Evolutionary conservation across 352 stramenopile genomes (phyloP), one percentile per base, ranked within the genome.

Genomic region (Globisporangium spiculum): DNA sequence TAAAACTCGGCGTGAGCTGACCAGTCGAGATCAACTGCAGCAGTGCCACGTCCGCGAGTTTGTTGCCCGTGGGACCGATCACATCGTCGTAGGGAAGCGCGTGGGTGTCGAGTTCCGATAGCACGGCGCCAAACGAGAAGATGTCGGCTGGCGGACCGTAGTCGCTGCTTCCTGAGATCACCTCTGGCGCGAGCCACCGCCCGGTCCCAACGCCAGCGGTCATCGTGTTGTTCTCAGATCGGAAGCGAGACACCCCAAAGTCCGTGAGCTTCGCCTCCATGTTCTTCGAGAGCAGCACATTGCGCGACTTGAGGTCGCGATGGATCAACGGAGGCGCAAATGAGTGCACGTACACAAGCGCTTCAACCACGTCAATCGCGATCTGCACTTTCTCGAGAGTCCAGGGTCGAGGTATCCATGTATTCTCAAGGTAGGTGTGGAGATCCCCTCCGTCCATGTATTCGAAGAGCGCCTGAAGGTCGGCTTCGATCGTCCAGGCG

Each of bases 291-390:
- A 89, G 53, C 26, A 91, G 60, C 24, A 92, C 72, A 24, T 89
- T 89, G 0, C 81, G 74, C 0, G 81, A 88, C 44, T 89, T 91
- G 20, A 91, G 67, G 59, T 91, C 81, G 10, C 83, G 81, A 46
- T 91, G 83, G 6, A 91, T 72, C 0, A 91, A 48, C 12, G 79
- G 71, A 1, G 81, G 81, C 2, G 70, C 70, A 46, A 89, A 81
- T 12, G 79, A 88, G 58, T 91, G 83, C 41, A 86, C 60, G 57
- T 91, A 91, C 27, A 88, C 77, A 0, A 91, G 68, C 0, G 79
- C 83, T 27, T 91, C 80, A 3, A 74, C 76, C 20, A 89, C 65
- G 62, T 88, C 80, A 4, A 75, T 68, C 10, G 80, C 77, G 20
- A 88, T 66, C 14, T 67, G 58, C 0, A 63, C 3, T 5, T 63